Evolutionary conservation across 139 green algal genomes (phyloP), one percentile per base, ranked within the genome.

Genomic region (Asterochloris sp.): DNA sequence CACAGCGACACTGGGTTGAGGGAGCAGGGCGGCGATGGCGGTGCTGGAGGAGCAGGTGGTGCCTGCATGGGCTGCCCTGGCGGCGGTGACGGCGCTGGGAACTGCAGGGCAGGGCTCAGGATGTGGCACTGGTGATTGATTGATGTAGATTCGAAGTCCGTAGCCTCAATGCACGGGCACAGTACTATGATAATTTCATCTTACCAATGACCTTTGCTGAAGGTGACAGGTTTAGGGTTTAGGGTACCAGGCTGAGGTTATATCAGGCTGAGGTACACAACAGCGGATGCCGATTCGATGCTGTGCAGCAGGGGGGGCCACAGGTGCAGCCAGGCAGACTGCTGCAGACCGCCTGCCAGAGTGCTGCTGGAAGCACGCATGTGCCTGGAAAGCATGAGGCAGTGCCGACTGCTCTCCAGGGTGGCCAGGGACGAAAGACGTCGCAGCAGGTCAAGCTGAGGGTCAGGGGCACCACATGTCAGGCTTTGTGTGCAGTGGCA

Each of bases 21-120:
- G 77, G 77, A 74, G 77, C 77, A 81, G 24, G 77, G 77, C 26
- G 77, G 77, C 15, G 62, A 13, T 12, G 62, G 62, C 15, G 77
- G 77, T 13, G 77, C 77, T 64, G 77, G 77, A 12, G 77, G 77
- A 12, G 62, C 64, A 29, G 77, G 62, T 17, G 62, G 62, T 12
- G 77, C 64, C 11, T 62, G 77, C 12, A 38, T 26, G 17, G 63
- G 16, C 13, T 47, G 28, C 47, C 63, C 62, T 21, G 62, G 13
- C n/a, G 62, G 62, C 16, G 62, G 62, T 4, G 77, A 54, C 38
- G 38, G 38, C 38, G 38, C 38, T 54, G 38, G 38, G 38, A 54
- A 54, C 38, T 54, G 38, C 38, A 54, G 38, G 38, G 38, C 38
- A 54, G 38, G 38, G 38, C 38, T 54, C 38, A 54, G 38, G 6